Conservation (phyloP, 163 green algal species). For the Volvox carteri region DNA sequence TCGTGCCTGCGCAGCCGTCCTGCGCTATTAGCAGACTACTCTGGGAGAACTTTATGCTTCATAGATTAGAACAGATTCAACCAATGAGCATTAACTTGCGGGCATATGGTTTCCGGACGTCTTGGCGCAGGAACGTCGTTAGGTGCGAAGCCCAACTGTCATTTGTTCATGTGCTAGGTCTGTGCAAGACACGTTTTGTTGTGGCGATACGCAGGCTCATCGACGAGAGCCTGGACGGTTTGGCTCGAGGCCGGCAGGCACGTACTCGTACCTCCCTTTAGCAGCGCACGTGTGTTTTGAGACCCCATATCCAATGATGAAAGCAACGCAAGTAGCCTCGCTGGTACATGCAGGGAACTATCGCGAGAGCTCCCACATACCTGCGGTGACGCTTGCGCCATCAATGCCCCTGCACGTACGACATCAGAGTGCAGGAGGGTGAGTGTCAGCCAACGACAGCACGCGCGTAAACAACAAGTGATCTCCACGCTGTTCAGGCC, state of each 20-base stretch:
- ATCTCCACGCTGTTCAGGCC: too few species aligned
- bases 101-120: not conserved
- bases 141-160: not conserved
- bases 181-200: not conserved
- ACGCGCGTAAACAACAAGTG: too few species aligned
- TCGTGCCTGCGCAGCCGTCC: too few species aligned
- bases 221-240: not conserved
- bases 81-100: not conserved
- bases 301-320: not conserved
- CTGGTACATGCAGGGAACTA: constrained; percentile 11
- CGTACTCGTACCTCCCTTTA: too few species aligned
- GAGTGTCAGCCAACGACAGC: not conserved
- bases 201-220: not conserved
- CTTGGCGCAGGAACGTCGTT: constrained; percentile 11
- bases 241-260: constrained; percentile 15
- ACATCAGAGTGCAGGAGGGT: constrained; percentile 1
- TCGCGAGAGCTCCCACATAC: not conserved
- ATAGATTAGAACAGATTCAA: not conserved
- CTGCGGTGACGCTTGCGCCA: constrained; percentile 22
- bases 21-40: too few species aligned
- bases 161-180: not conserved
- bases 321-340: not conserved
- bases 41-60: not conserved
- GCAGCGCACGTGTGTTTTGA: too few species aligned
- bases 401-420: not conserved